Base-by-base conservation (phyloP, 2,329 filamentous ascomycete species). In the Fusarium sacchari region DNA sequence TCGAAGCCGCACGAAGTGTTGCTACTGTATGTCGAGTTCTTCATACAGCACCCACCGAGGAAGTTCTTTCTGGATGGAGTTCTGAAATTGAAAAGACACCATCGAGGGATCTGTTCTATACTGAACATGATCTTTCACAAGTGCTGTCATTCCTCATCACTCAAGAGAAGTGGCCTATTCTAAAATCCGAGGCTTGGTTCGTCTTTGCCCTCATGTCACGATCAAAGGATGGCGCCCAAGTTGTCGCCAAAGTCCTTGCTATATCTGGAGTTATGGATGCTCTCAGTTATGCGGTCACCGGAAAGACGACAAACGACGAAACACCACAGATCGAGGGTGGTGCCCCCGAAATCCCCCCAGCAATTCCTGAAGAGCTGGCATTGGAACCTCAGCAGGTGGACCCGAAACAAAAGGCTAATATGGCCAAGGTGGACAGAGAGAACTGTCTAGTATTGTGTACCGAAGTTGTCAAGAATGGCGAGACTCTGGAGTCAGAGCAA, bases 171-270 rank as follows among this genome's bases (percentile, higher is more conserved):
- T 92, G 89, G 84, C 88, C 89, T 0, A 83, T 87, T 5, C 82
- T 92, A 6, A 84, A 88, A 24, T 90, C 88, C 43, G 90, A 92
- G 76, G 85, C 87, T 6, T 89, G 89, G 86, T 91, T 92, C 70
- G 86, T 90, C 11, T 84, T 91, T 58, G 90, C 90, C 6, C 84
- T 92, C 39, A 88, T 91, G 85, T 85, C 86, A 44, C 84, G 88
- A 34, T 85, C 86, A 4, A 63, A 77, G 4, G 85, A 88, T 40
- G 88, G 89, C 13, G 86, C 87, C 5, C 75, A 79, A 5, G 80
- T 87, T 17, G 84, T 89, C 24, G 74, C 83, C 14, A 80, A 81
- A 18, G 79, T 86, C 3, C 79, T 90, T 49, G 78, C 83, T 15
- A 80, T 84, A 1, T 76, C 82, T 1, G 83, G 82, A n/a, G 82